phyloP scores from a whole-genome alignment of 495 filamentous ascomycete species.

The Lepidopterella palustris region DNA sequence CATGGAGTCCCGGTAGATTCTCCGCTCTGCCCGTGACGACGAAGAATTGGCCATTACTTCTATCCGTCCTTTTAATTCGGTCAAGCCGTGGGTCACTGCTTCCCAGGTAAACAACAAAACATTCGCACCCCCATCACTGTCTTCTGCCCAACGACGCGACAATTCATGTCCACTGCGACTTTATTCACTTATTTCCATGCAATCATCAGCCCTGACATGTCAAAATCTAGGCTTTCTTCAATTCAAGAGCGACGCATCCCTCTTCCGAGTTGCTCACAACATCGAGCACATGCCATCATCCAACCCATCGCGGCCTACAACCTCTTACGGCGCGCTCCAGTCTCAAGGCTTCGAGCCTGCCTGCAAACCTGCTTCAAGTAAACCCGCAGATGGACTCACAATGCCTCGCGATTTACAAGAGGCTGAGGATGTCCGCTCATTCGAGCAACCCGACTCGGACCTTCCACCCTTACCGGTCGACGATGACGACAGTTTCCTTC shows the following conservation, averaged over 20 bases:
- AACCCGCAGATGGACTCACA: constrained; percentile 1
- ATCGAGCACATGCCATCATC: not conserved
- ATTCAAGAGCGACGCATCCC: not conserved
- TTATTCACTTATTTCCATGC: not conserved
- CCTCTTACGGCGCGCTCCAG: not conserved
- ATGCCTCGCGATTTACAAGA: constrained; percentile 17
- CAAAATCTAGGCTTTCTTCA: not conserved
- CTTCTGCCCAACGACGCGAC: not conserved
- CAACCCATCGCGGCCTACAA: not conserved
- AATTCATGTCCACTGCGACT: not conserved
- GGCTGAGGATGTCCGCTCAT: constrained; percentile 15
- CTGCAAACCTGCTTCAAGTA: not conserved
- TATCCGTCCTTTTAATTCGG: no score
- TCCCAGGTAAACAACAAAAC: constrained; percentile 3
- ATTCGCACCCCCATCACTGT: not conserved
- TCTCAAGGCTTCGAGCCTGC: not conserved
- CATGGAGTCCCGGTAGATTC: not conserved
- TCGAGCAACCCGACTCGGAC: constrained; percentile 25
- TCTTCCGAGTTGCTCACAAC: not conserved
- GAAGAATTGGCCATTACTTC: no score
- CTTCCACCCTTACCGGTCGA: constrained; percentile 28
- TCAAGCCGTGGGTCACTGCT: not conserved
- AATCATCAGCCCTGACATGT: not conserved
- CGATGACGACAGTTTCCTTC: constrained; percentile 24
- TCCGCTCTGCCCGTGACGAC: not conserved